phyloP scores from a whole-genome alignment of 495 filamentous ascomycete species.

The Clavariopsis aquatica region DNA sequence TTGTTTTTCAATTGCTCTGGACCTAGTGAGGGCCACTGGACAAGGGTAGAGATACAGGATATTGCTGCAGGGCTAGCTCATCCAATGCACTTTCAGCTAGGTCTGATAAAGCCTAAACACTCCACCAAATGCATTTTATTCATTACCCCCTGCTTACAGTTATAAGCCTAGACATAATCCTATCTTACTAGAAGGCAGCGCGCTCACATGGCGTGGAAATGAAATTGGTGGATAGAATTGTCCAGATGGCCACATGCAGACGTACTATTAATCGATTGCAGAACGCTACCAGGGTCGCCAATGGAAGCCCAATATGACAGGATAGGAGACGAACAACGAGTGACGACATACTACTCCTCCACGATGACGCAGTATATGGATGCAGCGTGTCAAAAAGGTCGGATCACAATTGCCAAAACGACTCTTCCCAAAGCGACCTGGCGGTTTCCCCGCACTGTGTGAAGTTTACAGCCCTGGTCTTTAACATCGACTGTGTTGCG shows the following conservation, averaged over 20 bases:
- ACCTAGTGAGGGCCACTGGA: no score
- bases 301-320: background rate
- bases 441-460: background rate
- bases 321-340: background rate
- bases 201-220: background rate
- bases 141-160: no score
- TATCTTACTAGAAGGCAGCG: no score
- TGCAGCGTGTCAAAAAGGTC: background rate
- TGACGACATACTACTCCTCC: background rate
- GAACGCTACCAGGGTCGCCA: background rate
- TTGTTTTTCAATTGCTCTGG: no score
- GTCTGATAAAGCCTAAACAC: no score
- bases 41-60: no score
- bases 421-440: constrained; percentile 1
- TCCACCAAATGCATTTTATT: no score
- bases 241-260: background rate
- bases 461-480: background rate
- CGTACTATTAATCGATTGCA: background rate
- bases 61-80: no score
- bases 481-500: background rate
- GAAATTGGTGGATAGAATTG: background rate
- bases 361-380: background rate
- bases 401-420: background rate
- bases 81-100: no score
- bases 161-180: no score